Base-by-base conservation (phyloP, 345 rosid genomes). In the Conringia planisiliqua region DNA sequence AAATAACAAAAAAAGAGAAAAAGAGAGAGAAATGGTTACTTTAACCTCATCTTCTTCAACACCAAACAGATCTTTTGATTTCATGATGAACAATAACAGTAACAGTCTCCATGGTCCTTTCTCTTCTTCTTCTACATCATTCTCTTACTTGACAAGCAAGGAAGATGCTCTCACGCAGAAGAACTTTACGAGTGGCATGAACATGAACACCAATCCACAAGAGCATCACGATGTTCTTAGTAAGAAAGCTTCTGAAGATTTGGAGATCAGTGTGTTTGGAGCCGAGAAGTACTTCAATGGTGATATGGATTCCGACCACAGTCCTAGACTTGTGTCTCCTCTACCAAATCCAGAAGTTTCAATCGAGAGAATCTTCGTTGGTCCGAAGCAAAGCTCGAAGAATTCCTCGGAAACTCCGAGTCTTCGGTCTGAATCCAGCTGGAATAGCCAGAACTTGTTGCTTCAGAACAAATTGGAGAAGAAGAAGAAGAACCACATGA, bases 261-360 rank as follows among this genome's bases (percentile, higher is more conserved):
- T 82, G 69, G 98, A 88, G 73, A 87, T 92, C 29, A 89, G 93
- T 62, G 88, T 92, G 35, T 92, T 92, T 26, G 81, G 88, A 62
- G 98, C 98, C 22, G 98, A 92, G 77, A 92, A 84, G 61, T 92
- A 92, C 68, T 92, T 92, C 80, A 87, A 83, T 35, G 93, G 90
- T 64, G 82, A 60, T 27, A 84, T 78, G 27, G 94, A 88, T 62
- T 62, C 80, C 9, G 75, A 63, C 36, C 75, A 29, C 4, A 66
- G 80, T 66, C 81, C 87, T 27, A 78, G 79, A 80, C 54, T 60
- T 58, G 40, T 73, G 52, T 13, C 73, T 72, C 44, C 74, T 62
- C 44, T 57, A n/a, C 30, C 73, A 47, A 27, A 7, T 66, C 74
- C 79, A 27, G 64, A 80, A 62, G 12, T 43, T 46, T 16, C 77